phyloP scores from a whole-genome alignment of 495 filamentous ascomycete species.

The Hypomontagnella monticulosa region DNA sequence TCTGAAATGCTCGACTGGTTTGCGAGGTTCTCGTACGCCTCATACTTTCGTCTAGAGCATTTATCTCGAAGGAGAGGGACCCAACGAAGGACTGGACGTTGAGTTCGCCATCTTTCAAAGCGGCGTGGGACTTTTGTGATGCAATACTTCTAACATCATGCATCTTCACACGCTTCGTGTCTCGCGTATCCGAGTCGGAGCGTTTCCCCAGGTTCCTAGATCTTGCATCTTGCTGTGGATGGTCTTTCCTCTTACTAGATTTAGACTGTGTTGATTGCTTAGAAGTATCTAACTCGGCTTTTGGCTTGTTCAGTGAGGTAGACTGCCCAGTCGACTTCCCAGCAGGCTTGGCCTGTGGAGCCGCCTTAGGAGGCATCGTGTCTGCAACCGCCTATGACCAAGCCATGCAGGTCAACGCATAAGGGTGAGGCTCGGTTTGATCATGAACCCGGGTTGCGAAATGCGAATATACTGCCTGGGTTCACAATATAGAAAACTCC shows the following conservation, averaged over 20 bases:
- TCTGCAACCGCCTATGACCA: background rate
- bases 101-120: conserved; percentile 79
- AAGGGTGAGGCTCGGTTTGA: background rate
- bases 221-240: conserved; percentile 23
- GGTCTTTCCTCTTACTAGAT: conserved; percentile 41
- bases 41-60: conserved; percentile 82
- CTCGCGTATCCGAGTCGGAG: conserved; percentile 53
- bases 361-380: conserved; percentile 38
- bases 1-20: conserved; percentile 84
- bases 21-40: conserved; percentile 71
- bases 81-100: conserved; percentile 83
- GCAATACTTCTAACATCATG: conserved; percentile 75
- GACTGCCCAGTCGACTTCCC: background rate
- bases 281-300: background rate
- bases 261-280: conserved; percentile 13
- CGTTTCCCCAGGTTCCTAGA: conserved; percentile 40
- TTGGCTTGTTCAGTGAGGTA: conserved; percentile 11
- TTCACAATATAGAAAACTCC: too few relatives aligned
- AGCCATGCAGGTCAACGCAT: conserved; percentile 9
- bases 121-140: conserved; percentile 74
- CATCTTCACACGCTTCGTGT: conserved; percentile 67
- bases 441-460: background rate
- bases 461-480: too few relatives aligned
- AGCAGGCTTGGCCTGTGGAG: conserved; percentile 23
- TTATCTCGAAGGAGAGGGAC: conserved; percentile 88